Conservation (phyloP, 2,329 filamentous ascomycete genomes). For the Lachnellula subtilissima region DNA sequence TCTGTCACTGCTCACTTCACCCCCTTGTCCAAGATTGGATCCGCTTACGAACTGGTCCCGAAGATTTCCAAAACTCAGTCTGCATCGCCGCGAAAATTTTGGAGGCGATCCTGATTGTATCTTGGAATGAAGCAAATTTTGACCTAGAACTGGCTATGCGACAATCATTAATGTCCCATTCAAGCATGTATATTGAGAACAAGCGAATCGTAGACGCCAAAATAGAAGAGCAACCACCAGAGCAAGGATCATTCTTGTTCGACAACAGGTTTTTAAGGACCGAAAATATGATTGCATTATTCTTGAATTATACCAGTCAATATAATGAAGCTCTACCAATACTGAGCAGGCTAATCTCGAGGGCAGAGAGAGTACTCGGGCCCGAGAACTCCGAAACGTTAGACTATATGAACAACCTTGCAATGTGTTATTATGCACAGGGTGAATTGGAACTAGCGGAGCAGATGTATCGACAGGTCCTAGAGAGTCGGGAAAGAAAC, state of each 20-base stretch:
- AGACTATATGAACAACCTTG: neutral
- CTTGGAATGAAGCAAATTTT: neutral
- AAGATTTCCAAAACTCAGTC: constrained; percentile 4
- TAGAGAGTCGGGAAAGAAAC: neutral
- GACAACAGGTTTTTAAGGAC: neutral
- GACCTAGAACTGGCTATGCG: neutral
- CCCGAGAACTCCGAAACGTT: constrained; percentile 10
- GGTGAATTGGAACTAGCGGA: neutral
- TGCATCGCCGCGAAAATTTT: constrained; percentile 3
- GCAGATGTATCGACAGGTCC: neutral
- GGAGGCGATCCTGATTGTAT: neutral
- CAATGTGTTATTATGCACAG: neutral
- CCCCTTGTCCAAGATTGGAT: constrained; percentile 25
- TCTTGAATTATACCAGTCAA: neutral
- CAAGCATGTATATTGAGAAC: constrained; percentile 6
- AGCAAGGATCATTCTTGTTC: neutral
- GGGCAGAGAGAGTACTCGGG: constrained; percentile 9
- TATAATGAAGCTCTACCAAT: constrained; percentile 3
- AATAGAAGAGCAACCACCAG: neutral
- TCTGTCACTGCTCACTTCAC: constrained; percentile 18
- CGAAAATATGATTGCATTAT: neutral
- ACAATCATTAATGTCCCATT: constrained; percentile 9
- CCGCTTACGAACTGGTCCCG: constrained; percentile 8
- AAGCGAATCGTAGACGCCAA: neutral
- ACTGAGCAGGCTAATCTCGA: neutral